Evolutionary conservation across 2,329 filamentous ascomycete species (phyloP), one percentile per base, ranked within the genome.

Genomic region (Alternaria infectoria): DNA sequence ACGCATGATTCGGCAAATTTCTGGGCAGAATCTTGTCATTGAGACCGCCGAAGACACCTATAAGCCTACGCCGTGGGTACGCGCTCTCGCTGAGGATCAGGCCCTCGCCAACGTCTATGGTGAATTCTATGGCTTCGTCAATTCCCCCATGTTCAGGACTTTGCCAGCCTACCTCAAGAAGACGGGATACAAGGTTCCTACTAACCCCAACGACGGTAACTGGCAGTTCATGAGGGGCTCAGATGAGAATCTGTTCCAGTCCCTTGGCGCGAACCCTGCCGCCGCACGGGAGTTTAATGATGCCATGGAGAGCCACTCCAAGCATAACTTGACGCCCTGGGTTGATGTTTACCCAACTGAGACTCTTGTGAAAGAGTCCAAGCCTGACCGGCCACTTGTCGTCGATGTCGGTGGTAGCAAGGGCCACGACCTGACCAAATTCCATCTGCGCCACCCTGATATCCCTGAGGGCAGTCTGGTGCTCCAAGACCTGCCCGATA

Each of bases 361-460:
- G 30, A 58, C 56, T 43, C 32, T 58, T 44, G 45, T 51, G 3
- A 51, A 51, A 51, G 46, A n/a, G 8, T 51, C 23, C 25, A 58
- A 45, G 30, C 30, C 46, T 43, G 56, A 51, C 23, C 45, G 56
- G 30, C 23, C 56, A 12, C 56, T 58, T 21, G 45, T 58, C 4
- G 46, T 58, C 30, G 56, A 58, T 58, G 56, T 58, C n/a, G 56
- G 56, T 51, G 56, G 56, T 51, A 58, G 56, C 56, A 58, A 51
- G 45, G 56, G 56, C 46, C 56, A 58, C 32, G 56, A 58, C 32
- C 45, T 58, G 30, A 51, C 9, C 45, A 58, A 51, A 44, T 58
- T 58, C 46, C 56, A 51, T 44, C 30, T 51, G 56, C 30, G 30
- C 30, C 56, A 58, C 32, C 56, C 56, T 51, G 32, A 51, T 30